phyloP scores from a whole-genome alignment of 345 rosid genomes.

The Sisymbrium altissimum region DNA sequence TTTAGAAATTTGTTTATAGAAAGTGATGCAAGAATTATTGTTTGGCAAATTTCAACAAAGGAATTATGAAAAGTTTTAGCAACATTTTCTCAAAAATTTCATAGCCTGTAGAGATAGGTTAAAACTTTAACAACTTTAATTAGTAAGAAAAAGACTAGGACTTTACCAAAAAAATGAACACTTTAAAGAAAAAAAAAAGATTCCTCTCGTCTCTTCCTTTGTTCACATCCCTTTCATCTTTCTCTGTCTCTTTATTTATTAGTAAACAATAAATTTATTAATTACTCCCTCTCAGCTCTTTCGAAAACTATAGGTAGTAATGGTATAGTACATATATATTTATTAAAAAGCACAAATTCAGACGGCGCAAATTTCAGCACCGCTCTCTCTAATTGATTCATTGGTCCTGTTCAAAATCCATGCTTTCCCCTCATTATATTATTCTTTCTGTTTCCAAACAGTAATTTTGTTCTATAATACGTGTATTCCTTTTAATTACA shows the following conservation, averaged over 20 bases:
- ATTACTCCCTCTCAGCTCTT: neutral
- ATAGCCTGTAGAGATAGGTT: neutral
- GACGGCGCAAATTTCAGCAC: conserved; percentile 13
- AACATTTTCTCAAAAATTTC: neutral
- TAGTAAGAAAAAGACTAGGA: conserved; percentile 8
- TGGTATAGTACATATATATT: neutral
- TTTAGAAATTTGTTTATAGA: neutral
- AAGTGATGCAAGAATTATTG: neutral
- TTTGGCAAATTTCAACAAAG: conserved; percentile 12
- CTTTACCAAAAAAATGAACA: neutral
- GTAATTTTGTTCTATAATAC: neutral
- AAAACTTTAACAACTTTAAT: conserved; percentile 1
- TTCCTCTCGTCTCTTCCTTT: conserved; percentile 34
- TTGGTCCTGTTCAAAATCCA: neutral
- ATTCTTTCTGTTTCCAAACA: neutral
- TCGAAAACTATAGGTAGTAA: neutral
- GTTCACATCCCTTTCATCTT: conserved; percentile 27
- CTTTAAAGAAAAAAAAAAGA: conserved; percentile 26
- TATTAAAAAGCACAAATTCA: neutral
- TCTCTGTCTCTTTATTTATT: neutral
- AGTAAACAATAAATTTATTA: neutral
- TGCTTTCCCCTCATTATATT: neutral
- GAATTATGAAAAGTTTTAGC: neutral
- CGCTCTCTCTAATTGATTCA: conserved; percentile 3
- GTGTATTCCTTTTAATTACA: neutral